These are phyloP conservation scores for Phytophthora hybrid DNA, from an alignment of 352 stramenopile species.

Conservation along the genomic window DNA sequence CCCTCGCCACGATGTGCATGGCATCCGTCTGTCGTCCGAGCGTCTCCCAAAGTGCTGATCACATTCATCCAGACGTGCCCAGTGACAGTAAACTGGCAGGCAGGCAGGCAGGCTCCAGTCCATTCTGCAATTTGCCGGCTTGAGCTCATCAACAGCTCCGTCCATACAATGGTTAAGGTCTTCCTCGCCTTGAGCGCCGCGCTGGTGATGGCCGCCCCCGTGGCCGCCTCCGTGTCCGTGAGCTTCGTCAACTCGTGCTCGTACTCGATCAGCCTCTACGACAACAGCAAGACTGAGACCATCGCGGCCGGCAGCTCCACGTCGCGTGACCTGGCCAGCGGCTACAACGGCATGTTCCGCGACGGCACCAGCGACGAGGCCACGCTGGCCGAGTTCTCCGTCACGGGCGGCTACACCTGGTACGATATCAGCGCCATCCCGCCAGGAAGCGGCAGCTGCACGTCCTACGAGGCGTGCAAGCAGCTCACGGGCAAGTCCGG, in stretches of 20 bases:
- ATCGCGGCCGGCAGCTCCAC: conserved; percentile 51
- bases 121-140: conserved; percentile 42
- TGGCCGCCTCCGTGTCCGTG: conserved; percentile 46
- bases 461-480: conserved; percentile 52
- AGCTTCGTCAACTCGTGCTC: conserved; percentile 66
- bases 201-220: conserved; percentile 39
- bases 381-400: conserved; percentile 59
- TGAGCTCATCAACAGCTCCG: not conserved
- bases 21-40: conserved; percentile 34
- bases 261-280: conserved; percentile 55
- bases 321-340: conserved; percentile 36
- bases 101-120: not conserved
- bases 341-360: conserved; percentile 68
- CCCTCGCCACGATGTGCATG: conserved; percentile 35
- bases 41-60: conserved; percentile 19
- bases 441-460: conserved; percentile 56
- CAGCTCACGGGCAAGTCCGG: conserved; percentile 55
- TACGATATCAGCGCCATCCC: conserved; percentile 71
- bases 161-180: conserved; percentile 50
- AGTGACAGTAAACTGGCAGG: conserved; percentile 3
- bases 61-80: conserved; percentile 4
- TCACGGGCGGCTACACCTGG: conserved; percentile 51
- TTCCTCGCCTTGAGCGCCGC: conserved; percentile 51
- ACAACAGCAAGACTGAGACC: conserved; percentile 59
- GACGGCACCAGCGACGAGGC: conserved; percentile 51